These are phyloP conservation scores for Tetrahymena borealis DNA, from an alignment of 73 alveolate species.

Conservation along the genomic window DNA sequence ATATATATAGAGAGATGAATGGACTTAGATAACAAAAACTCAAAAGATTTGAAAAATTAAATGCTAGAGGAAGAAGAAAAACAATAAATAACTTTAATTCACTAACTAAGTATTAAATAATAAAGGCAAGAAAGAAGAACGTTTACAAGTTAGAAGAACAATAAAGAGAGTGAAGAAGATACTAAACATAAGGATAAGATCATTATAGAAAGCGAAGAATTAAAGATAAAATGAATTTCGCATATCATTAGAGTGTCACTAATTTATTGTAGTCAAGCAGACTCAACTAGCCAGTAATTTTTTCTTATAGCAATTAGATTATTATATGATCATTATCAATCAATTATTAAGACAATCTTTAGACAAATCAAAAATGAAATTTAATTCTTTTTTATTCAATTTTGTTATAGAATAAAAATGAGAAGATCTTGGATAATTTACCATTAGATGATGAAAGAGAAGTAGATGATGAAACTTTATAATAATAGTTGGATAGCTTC, in stretches of 20 bases:
- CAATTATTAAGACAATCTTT: too few relatives aligned
- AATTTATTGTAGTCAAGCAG: background rate
- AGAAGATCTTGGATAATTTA: background rate
- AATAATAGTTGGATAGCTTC: background rate
- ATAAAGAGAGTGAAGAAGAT: background rate
- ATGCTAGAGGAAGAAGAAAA: background rate
- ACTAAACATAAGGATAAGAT: background rate
- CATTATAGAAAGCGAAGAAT: background rate
- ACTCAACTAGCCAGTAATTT: background rate
- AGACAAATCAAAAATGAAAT: background rate
- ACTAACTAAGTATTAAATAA: background rate
- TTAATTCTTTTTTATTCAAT: background rate
- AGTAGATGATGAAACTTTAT: background rate
- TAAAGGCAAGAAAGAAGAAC: background rate
- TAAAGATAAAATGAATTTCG: background rate
- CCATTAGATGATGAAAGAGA: background rate
- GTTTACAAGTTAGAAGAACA: background rate
- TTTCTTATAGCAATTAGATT: too few relatives aligned
- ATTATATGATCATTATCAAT: too few relatives aligned
- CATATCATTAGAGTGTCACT: background rate
- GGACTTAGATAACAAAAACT: background rate
- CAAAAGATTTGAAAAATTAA: background rate
- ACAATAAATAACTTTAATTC: background rate
- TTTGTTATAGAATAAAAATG: background rate
- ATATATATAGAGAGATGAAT: background rate